A percentile compares a stretch with the other conserved stretches of the same genome.
Conservation (phyloP, 306 rosid genomes). For the Glycyrrhiza uralensis region DNA sequence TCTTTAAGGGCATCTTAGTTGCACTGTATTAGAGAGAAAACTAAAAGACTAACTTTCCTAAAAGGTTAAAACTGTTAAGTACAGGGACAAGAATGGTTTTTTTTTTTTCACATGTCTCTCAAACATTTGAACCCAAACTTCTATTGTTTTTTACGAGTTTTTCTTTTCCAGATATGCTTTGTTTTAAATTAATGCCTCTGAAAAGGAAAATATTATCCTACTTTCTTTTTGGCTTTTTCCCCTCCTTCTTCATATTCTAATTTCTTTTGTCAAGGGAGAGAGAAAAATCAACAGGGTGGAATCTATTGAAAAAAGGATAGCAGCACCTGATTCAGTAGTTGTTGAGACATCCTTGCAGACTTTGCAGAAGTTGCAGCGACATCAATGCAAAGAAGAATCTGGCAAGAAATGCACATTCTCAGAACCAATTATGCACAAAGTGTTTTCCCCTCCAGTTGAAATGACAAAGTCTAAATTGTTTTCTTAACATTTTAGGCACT, state of each 20-base stretch:
- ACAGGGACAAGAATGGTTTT: background rate
- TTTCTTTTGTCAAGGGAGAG: background rate
- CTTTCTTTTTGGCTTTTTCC: background rate
- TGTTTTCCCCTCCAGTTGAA: background rate
- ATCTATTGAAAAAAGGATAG: slow-evolving; percentile 24
- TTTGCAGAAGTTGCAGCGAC: slow-evolving; percentile 90
- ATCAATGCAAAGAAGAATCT: slow-evolving; percentile 98
- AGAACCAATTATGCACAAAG: slow-evolving; percentile 32
- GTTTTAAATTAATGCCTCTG: background rate
- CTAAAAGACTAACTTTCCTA: background rate
- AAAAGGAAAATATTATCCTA: slow-evolving; percentile 6
- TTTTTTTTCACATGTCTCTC: background rate
- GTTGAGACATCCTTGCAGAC: slow-evolving; percentile 78
- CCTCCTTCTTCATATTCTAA: background rate
- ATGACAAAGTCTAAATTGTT: slow-evolving; percentile 17
- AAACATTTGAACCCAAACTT: background rate
- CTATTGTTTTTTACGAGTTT: background rate
- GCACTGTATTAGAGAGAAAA: background rate
- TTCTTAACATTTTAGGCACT: slow-evolving; percentile 35
- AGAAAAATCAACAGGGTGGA: background rate
- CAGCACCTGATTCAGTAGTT: slow-evolving; percentile 85
- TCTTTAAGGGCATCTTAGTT: background rate
- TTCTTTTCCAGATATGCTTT: background rate
- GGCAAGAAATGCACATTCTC: slow-evolving; percentile 38
- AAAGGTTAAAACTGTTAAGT: background rate